Evolutionary conservation across 2,329 filamentous ascomycete species (phyloP), one percentile per base, ranked within the genome.

Genomic region (Aspergillus ustus): DNA sequence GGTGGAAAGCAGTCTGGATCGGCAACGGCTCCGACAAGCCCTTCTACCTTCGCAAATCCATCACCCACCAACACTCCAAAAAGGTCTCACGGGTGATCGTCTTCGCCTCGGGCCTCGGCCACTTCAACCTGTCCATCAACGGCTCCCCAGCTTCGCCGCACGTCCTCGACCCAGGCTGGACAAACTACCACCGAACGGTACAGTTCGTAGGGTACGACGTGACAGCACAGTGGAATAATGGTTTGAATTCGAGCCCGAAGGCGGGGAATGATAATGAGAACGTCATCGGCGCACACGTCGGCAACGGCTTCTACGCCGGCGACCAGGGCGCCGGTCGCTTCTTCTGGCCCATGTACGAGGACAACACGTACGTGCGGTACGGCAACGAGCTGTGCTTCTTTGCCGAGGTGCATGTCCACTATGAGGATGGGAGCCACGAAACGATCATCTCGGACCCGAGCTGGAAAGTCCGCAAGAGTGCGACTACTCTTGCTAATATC

Each of bases 221-320:
- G 6, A 79, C 79, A 4, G 50, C 66, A 2, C 70, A 72, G 11
- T 58, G 81, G 1, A 62, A 31, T 0, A n/a, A n/a, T n/a, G n/a
- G n/a, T n/a, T n/a, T n/a, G n/a, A n/a, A n/a, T n/a, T 37, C 31
- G 4, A 37, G 13, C n/a, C 9, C 17, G n/a, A 46, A 44, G 7
- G 5, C 17, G 7, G 5, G 19, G n/a, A n/a, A 46, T 1, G 2
- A 25, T 3, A 75, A 75, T 0, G 69, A 72, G 11, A 78, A 79
- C 43, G 74, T 74, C 1, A 59, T 79, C 8, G 76, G 73, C 5
- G 76, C 75, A 6, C 75, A 79, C 57, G 64, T 81, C 1, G 78
- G 78, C 7, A 81, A 82, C 34, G 80, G 80, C 0, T 82, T 81
- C 65, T 81, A 81, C 46, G 79, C 79, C 7, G 80, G 80, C 2